Base-by-base conservation (phyloP, 805 yeast species). In the Starmera quercuum region DNA sequence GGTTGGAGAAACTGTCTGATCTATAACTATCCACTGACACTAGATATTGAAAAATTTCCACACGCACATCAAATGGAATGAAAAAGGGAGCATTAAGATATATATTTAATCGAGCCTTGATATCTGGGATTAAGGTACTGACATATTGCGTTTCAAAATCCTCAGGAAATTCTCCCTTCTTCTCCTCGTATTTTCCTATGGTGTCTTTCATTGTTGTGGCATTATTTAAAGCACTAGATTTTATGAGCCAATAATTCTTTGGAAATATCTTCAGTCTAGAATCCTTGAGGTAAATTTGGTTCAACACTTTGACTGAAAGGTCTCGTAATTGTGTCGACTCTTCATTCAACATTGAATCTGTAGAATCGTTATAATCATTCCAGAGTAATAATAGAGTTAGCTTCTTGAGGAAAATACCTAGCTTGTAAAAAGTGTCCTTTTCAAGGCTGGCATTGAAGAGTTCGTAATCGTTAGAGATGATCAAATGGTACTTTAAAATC, bases 11-110 rank as follows among this genome's bases (percentile, higher is more conserved):
- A 22, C 53, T 44, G 8, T 49, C 11, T 49, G 14, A n/a, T 38
- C 52, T 7, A 53, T 50, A 51, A 38, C 64, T 61, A 47, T 86
- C 95, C 9, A 63, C 40, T 4, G 64, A 68, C 24, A 84, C 71
- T 35, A 85, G 63, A 9, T 63, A 54, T 39, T 82, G 83, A 50
- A 90, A 84, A 1, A 84, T 63, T 32, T 68, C 70, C 1, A 85
- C 96, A 31, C 98, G 65, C 22, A 73, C 70, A 17, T 70, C 68
- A 54, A 90, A 90, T 0, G 84, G 75, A 6, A 90, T 65, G 60
- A 87, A 80, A 51, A 83, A 90, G 3, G 97, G 96, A 3, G 79
- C 61, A 32, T 73, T 68, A 1, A 71, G 63, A 30, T 84, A 64
- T 0, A 88, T 60, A 29, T 71, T 74, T 16, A 72, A 42, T 39